Conservation (phyloP, 805 yeast species). For the Cyberlindnera xishuangbannaensis region DNA sequence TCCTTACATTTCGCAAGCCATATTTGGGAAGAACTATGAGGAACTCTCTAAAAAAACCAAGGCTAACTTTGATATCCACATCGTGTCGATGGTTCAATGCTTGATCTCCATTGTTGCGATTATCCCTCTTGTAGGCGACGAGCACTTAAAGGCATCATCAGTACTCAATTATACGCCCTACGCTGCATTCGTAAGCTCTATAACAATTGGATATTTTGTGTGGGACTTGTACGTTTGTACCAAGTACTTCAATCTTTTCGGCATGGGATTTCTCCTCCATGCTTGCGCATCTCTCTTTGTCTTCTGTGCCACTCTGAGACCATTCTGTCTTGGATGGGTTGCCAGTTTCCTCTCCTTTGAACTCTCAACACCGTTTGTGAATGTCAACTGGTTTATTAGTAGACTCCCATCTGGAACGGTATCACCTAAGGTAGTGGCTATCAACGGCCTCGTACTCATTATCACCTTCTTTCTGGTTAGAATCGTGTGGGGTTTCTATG, state of each 20-base stretch:
- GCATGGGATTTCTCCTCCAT: slow-evolving; percentile 76
- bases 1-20: slow-evolving; percentile 40
- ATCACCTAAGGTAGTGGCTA: slow-evolving; percentile 43
- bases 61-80: slow-evolving; percentile 83
- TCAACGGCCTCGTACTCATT: slow-evolving; percentile 72
- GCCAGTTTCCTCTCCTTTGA: slow-evolving; percentile 84
- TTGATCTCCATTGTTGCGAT: slow-evolving; percentile 53
- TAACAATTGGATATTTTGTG: slow-evolving; percentile 79
- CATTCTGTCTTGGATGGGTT: slow-evolving; percentile 75
- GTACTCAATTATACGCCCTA: slow-evolving; percentile 70
- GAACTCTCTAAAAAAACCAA: slow-evolving; percentile 39
- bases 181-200: slow-evolving; percentile 64
- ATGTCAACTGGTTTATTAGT: slow-evolving; percentile 85
- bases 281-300: slow-evolving; percentile 79
- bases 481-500: slow-evolving; percentile 81
- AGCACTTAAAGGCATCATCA: slow-evolving; percentile 41
- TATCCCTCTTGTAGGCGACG: slow-evolving; percentile 61
- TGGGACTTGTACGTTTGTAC: slow-evolving; percentile 84
- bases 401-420: slow-evolving; percentile 67
- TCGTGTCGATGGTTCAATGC: slow-evolving; percentile 84
- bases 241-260: slow-evolving; percentile 60
- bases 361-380: slow-evolving; percentile 90
- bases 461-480: slow-evolving; percentile 70
- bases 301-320: slow-evolving; percentile 55
- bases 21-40: slow-evolving; percentile 54